Percentiles rank a stretch among this genome's conserved stretches.
Conservation (phyloP, 2,329 filamentous ascomycete genomes). For the Sporothrix variecibatus region DNA sequence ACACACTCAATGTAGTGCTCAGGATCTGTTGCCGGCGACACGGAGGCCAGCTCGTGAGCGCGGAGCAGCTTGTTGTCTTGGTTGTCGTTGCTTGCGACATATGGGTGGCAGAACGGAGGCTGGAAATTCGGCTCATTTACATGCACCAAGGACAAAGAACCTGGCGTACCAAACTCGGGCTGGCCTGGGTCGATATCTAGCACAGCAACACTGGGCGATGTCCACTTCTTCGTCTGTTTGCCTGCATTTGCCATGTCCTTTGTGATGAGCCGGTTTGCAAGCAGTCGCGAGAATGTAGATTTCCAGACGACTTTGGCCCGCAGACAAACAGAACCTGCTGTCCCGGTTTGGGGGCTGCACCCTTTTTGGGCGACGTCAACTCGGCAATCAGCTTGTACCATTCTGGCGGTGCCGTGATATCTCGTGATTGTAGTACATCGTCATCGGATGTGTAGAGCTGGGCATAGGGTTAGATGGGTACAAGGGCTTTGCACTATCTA, state of each 20-base stretch:
- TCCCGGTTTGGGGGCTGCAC: slow-evolving; percentile 33
- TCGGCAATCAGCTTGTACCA: slow-evolving; percentile 63
- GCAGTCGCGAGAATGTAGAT: slow-evolving; percentile 69
- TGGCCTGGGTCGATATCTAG: slow-evolving; percentile 78
- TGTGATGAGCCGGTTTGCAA: slow-evolving; percentile 68
- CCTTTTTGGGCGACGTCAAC: slow-evolving; percentile 42
- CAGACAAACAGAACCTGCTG: slow-evolving; percentile 57
- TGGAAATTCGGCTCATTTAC: slow-evolving; percentile 64
- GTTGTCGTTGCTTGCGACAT: slow-evolving; percentile 33
- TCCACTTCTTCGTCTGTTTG: slow-evolving; percentile 30
- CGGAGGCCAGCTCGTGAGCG: slow-evolving; percentile 66
- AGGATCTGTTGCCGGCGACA: slow-evolving; percentile 66
- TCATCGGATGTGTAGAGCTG: slow-evolving; percentile 57
- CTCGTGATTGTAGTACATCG: slow-evolving; percentile 47
- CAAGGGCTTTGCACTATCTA: too few species aligned
- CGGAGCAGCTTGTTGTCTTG: slow-evolving; percentile 49
- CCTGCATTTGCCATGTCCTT: slow-evolving; percentile 33
- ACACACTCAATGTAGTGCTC: slow-evolving; percentile 67
- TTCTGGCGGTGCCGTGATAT: slow-evolving; percentile 57
- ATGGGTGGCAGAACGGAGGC: slow-evolving; percentile 65
- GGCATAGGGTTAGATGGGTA: not conserved
- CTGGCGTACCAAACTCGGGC: slow-evolving; percentile 71
- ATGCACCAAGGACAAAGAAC: slow-evolving; percentile 67
- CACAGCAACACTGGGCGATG: slow-evolving; percentile 51
- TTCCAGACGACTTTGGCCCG: slow-evolving; percentile 72